Conservation (phyloP, 306 rosid species). For the Casuarina equisetifolia region DNA sequence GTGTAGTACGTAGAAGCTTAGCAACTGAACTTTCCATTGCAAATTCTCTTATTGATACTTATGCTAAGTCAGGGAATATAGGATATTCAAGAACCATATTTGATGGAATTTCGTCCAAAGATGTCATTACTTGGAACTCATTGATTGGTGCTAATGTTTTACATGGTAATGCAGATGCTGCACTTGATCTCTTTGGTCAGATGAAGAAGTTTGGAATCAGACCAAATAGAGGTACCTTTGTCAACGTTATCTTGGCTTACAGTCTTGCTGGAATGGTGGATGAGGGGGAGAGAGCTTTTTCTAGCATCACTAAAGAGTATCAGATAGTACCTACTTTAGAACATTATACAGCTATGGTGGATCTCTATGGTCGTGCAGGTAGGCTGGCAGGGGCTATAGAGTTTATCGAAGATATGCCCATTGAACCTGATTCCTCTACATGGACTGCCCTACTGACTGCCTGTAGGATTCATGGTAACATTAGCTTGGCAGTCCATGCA, state of each 20-base stretch:
- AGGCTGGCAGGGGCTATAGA: constrained; percentile 71
- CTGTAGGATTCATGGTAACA: constrained; percentile 67
- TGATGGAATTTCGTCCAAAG: constrained; percentile 62
- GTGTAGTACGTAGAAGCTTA: constrained; percentile 62
- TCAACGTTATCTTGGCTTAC: constrained; percentile 64
- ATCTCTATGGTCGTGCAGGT: constrained; percentile 83
- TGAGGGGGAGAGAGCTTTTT: constrained; percentile 63
- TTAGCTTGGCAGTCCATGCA: constrained; percentile 58
- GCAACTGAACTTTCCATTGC: constrained; percentile 59
- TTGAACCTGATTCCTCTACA: constrained; percentile 62
- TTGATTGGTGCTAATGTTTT: constrained; percentile 66
- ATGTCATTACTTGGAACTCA: constrained; percentile 86
- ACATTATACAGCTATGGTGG: constrained; percentile 77
- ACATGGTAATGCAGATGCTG: constrained; percentile 64
- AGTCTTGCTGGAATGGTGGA: constrained; percentile 69
- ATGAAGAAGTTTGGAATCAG: constrained; percentile 61
- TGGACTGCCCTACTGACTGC: constrained; percentile 79
- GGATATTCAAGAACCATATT: constrained; percentile 62
- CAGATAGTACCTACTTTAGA: constrained; percentile 63
- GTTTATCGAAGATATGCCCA: constrained; percentile 72
- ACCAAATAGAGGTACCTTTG: constrained; percentile 81
- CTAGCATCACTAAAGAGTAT: constrained; percentile 56
- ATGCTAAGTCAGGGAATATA: constrained; percentile 82
- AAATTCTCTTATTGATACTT: constrained; percentile 70
- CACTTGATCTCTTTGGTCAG: constrained; percentile 59